Base-by-base conservation (phyloP, 2,329 filamentous ascomycete genomes). In the Chrysoporthe cubensis region DNA sequence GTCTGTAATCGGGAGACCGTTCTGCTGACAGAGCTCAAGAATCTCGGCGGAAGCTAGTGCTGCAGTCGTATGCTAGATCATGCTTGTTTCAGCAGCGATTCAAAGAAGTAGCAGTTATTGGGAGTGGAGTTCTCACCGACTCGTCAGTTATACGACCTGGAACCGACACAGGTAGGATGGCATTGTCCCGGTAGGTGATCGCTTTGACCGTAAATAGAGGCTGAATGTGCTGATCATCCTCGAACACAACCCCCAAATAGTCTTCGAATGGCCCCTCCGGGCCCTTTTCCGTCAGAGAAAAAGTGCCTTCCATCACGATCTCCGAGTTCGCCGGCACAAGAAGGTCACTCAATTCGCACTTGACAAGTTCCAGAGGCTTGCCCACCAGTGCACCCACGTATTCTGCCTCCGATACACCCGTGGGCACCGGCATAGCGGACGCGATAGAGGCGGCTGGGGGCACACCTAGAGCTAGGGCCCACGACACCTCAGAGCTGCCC, bases 221-320 rank as follows among this genome's bases (percentile, higher is more conserved):
- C 68, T 74, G 74, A 1, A 64, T 69, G 56, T 80, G 43, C 43
- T 9, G 9, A 18, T 46, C 43, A 2, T 9, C 43, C 9, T 9
- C 9, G 43, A 46, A 46, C 9, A 46, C 43, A 18, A 11, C 9
- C 9, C 43, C 43, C 9, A 11, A 18, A 9, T 11, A 11, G 9
- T 84, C 84, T 0, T 82, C 83, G 73, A 85, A 85, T 0, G 84
- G 84, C 0, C 83, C 84, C 65, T 86, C 84, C 0, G 72, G 72
- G 0, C 68, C 80, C 0, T 71, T 81, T 57, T 85, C 80, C 0
- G 78, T 78, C 5, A 81, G 75, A 0, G 82, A 86, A 16, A 82
- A 69, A 0, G 78, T 80, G 2, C 84, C 84, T 66, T 86, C 84
- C 1, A 86, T 73, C 0, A 86, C 80, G 62, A 86, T 85, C 71